phyloP scores from a whole-genome alignment of 192 early-diverging fungal species.

The Backusella mclennaniae region DNA sequence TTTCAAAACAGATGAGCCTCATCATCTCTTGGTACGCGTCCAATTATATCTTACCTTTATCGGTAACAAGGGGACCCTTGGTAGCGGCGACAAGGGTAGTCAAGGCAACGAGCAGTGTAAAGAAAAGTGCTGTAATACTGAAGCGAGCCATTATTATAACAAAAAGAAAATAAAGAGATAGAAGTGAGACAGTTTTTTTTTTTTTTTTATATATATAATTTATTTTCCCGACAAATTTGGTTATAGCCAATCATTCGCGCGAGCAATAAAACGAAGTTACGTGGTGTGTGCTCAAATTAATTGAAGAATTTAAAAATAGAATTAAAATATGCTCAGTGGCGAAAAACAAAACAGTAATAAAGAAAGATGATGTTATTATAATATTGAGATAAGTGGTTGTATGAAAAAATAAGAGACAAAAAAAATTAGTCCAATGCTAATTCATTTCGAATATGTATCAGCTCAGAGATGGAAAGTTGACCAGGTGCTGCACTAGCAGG shows the following conservation, averaged over 20 bases:
- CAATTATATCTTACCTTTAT: slow-evolving; percentile 45
- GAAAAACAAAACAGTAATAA: too few relatives aligned
- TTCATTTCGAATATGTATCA: slow-evolving; percentile 30
- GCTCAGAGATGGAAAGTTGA: slow-evolving; percentile 78
- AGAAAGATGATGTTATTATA: too few relatives aligned
- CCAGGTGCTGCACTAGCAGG: slow-evolving; percentile 85
- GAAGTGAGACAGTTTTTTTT: neutral
- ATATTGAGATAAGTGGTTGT: too few relatives aligned
- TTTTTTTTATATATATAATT: neutral
- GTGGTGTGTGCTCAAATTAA: neutral
- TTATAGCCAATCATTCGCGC: neutral
- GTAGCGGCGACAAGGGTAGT: slow-evolving; percentile 43
- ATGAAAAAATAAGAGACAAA: too few relatives aligned
- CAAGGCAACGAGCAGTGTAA: slow-evolving; percentile 18
- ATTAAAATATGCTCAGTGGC: neutral
- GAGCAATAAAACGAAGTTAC: neutral
- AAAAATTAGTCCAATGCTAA: neutral
- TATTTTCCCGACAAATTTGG: neutral
- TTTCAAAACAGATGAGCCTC: neutral
- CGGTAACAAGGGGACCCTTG: slow-evolving; percentile 65
- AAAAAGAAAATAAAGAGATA: neutral
- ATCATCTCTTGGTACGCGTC: neutral
- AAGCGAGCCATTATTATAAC: slow-evolving; percentile 15
- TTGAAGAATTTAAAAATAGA: neutral
- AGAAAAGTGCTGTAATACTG: slow-evolving; percentile 14